Conservation (phyloP, 2,329 filamentous ascomycete genomes). For the Trichophyton benhamiae region DNA sequence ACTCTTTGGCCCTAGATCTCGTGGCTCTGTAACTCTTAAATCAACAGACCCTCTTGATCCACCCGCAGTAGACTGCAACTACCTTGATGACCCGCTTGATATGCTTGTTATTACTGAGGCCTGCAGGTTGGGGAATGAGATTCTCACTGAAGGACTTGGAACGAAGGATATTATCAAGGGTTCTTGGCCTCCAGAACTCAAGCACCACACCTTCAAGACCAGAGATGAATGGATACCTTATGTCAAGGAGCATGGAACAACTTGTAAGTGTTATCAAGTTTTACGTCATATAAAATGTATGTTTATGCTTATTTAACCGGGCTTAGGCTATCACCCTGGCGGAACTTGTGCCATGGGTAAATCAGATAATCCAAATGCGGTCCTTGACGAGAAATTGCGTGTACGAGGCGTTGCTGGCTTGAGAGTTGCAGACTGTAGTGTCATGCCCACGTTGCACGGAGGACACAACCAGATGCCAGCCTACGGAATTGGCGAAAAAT, state of each 20-base stretch:
- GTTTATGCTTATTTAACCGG: slow-evolving; percentile 34
- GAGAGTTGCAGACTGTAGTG: slow-evolving; percentile 47
- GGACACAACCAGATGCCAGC: slow-evolving; percentile 38
- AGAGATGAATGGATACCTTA: slow-evolving; percentile 48
- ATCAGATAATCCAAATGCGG: slow-evolving; percentile 19
- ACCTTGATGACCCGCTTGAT: slow-evolving; percentile 42
- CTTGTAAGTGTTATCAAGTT: slow-evolving; percentile 35
- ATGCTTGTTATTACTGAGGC: slow-evolving; percentile 48
- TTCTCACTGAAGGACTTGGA: slow-evolving; percentile 45
- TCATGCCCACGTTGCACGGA: slow-evolving; percentile 43
- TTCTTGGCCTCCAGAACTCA: slow-evolving; percentile 43
- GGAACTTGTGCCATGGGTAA: slow-evolving; percentile 30
- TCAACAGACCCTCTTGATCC: slow-evolving; percentile 24
- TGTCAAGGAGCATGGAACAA: slow-evolving; percentile 48
- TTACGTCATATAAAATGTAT: slow-evolving; percentile 31
- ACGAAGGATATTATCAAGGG: slow-evolving; percentile 50
- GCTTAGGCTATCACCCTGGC: slow-evolving; percentile 25
- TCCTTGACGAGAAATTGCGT: slow-evolving; percentile 25
- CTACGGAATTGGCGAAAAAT: slow-evolving; percentile 48
- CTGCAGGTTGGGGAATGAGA: slow-evolving; percentile 48
- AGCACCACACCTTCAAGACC: slow-evolving; percentile 41
- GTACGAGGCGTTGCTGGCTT: slow-evolving; percentile 43
- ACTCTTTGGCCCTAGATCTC: slow-evolving; percentile 46
- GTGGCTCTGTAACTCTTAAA: slow-evolving; percentile 35
- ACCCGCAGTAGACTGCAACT: slow-evolving; percentile 39